Evolutionary conservation across 2,329 filamentous ascomycete species (phyloP).

Genomic region (Fusarium subglutinans): DNA sequence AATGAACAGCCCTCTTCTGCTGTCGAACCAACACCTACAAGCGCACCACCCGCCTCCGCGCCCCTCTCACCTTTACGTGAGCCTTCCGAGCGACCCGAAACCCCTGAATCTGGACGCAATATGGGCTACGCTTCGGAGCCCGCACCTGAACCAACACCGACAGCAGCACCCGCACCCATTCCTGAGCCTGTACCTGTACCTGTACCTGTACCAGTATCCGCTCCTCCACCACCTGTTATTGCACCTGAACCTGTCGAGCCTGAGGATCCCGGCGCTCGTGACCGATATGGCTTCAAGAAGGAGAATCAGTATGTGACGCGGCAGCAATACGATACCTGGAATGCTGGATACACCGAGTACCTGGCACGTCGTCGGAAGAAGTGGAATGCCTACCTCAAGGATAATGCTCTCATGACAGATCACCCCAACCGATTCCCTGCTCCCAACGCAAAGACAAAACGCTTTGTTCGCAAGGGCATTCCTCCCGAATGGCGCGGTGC

Average conservation of each 20-base stretch:
- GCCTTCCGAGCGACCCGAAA: constrained; percentile 24
- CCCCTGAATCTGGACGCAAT: constrained; percentile 19
- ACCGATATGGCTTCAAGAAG: constrained; percentile 94
- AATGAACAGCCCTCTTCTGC: constrained; percentile 36
- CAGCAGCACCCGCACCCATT: constrained; percentile 35
- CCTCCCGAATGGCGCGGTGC: constrained; percentile 94
- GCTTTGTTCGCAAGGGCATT: constrained; percentile 92
- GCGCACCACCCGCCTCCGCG: constrained; percentile 11
- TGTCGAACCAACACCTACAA: constrained; percentile 4
- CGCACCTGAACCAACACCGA: constrained; percentile 31
- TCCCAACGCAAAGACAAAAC: constrained; percentile 83
- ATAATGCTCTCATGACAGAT: constrained; percentile 76
- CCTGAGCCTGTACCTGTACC: constrained; percentile 36
- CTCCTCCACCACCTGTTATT: constrained; percentile 41
- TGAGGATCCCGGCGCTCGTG: constrained; percentile 66
- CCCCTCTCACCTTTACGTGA: constrained; percentile 30
- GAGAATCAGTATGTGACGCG: constrained; percentile 79
- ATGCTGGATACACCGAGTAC: constrained; percentile 77
- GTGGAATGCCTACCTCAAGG: constrained; percentile 81
- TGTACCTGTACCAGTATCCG: constrained; percentile 4
- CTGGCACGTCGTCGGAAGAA: constrained; percentile 79
- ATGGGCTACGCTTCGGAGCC: constrained; percentile 16
- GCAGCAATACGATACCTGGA: constrained; percentile 85
- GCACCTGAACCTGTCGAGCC: constrained; percentile 47
- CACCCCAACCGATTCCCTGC: constrained; percentile 81